A percentile compares a stretch with the other conserved stretches of the same genome.
phyloP scores from a whole-genome alignment of 2,329 filamentous ascomycete species.

The Raffaelea albimanens region DNA sequence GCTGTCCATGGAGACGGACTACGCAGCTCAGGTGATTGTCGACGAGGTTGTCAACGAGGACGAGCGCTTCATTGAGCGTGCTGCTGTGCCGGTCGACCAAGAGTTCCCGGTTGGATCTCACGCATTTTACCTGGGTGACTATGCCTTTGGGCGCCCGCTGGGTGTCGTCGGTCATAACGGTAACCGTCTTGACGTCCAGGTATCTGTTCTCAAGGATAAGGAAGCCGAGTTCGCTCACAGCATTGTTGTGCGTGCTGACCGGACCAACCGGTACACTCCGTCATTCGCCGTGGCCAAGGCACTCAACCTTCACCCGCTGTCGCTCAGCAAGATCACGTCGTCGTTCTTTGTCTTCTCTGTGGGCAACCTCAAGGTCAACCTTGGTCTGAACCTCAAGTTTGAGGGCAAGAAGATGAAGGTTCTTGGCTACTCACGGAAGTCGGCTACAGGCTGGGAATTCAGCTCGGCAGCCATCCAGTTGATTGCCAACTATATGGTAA shows the following conservation, averaged over 20 bases:
- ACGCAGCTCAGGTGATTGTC: constrained; percentile 84
- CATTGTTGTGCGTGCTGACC: constrained; percentile 63
- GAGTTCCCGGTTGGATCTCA: constrained; percentile 78
- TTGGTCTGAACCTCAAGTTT: constrained; percentile 94
- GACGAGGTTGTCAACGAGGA: constrained; percentile 87
- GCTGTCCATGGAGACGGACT: constrained; percentile 76
- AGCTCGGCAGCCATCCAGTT: constrained; percentile 74
- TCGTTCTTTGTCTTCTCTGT: constrained; percentile 76
- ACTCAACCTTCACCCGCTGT: constrained; percentile 72
- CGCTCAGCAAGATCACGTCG: constrained; percentile 91
- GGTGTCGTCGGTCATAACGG: constrained; percentile 66
- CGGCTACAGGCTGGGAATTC: constrained; percentile 87
- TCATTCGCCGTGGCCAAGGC: constrained; percentile 82
- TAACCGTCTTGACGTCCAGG: constrained; percentile 65
- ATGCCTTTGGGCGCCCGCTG: constrained; percentile 83
- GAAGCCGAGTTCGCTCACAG: constrained; percentile 74
- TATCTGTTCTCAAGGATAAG: constrained; percentile 61
- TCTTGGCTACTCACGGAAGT: constrained; percentile 85
- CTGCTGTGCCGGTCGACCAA: constrained; percentile 78
- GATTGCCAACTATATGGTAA: constrained; percentile 80
- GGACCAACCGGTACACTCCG: constrained; percentile 66
- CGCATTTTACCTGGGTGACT: constrained; percentile 91
- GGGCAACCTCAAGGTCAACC: constrained; percentile 66
- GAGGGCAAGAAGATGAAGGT: constrained; percentile 94
- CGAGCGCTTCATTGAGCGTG: constrained; percentile 83